A percentile compares a stretch with the other conserved stretches of the same genome.
phyloP scores from a whole-genome alignment of 2,329 filamentous ascomycete genomes.

The Sporothrix humicola region DNA sequence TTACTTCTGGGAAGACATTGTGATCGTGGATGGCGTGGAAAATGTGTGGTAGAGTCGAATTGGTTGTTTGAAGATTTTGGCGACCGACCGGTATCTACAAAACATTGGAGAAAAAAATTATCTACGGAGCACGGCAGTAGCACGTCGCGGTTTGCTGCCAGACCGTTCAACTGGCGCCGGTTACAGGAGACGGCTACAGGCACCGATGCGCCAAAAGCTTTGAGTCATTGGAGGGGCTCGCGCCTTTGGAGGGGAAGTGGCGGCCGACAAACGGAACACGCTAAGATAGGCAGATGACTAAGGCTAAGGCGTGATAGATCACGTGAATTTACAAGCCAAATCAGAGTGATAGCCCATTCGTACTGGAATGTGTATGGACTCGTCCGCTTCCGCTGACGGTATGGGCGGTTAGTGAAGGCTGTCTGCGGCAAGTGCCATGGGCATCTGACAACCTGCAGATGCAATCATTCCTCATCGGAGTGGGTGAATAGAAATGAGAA shows the following conservation, averaged over 20 bases:
- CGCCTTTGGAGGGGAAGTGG: constrained; percentile 22
- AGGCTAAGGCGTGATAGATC: neutral
- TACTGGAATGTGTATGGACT: neutral
- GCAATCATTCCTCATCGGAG: neutral
- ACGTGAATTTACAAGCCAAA: constrained; percentile 16
- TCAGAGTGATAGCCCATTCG: neutral
- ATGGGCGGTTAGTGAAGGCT: constrained; percentile 7
- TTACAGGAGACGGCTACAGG: constrained; percentile 29
- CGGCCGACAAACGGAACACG: constrained; percentile 33
- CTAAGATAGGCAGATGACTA: constrained; percentile 13
- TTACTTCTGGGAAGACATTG: constrained; percentile 34
- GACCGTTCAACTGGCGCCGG: constrained; percentile 19
- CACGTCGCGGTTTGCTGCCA: constrained; percentile 27
- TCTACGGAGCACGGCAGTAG: constrained; percentile 21
- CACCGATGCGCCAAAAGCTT: constrained; percentile 13
- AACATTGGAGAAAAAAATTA: constrained; percentile 27
- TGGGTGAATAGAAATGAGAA: neutral
- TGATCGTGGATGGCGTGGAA: neutral
- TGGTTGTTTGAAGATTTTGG: constrained; percentile 22
- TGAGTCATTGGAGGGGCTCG: constrained; percentile 33
- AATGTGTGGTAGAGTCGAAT: constrained; percentile 18
- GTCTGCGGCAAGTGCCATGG: constrained; percentile 1
- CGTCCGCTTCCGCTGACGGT: neutral
- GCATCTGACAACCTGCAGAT: neutral
- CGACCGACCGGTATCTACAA: constrained; percentile 1